Evolutionary conservation across 352 stramenopile genomes (phyloP), one percentile per base, ranked within the genome.

Genomic region (Globisporangium rhizosaccharum): DNA sequence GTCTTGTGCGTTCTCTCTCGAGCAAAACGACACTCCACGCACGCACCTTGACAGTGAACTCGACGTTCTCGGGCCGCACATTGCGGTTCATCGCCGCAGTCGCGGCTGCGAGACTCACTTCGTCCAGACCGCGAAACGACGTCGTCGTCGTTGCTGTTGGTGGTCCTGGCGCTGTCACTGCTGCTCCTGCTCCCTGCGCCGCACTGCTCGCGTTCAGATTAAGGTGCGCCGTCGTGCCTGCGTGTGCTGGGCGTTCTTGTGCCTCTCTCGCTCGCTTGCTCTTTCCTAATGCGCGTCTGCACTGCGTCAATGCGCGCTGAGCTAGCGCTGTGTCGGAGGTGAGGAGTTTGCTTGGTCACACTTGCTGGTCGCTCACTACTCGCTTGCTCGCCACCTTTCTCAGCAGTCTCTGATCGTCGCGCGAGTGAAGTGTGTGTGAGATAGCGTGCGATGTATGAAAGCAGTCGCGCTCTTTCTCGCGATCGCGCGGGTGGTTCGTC

Each of bases 21-120:
- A n/a, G 60, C 69, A 76, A 53, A 85, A 76, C 20, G 68, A 84
- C 17, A 11, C n/a, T 5, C 20, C 18, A 6, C 6, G 17, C 12
- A 36, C 58, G 36, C 61, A 92, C 94, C 88, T 75, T 97, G 66
- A 98, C 94, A 49, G 91, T 98, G 69, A 98, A 98, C 69, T 98
- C 94, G 45, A 98, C 92, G 73, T 98, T 97, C 65, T 98, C 94
- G 30, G 80, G 81, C 26, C 84, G 84, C 61, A 92, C 79, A 44
- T 75, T 92, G 25, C 84, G 76, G 66, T 92, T 94, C 78, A 91
- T 89, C 52, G 45, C 36, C 3, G 26, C 55, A 1, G 44, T 11
- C 23, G 55, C 33, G 2, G 30, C 55, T 36, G 53, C 58, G 37
- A 63, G 49, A 57, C 57, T 63, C 57, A 53, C 49, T 52, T 63